Conservation (phyloP, 2,329 filamentous ascomycete genomes). For the Stachybotrys echinatus region DNA sequence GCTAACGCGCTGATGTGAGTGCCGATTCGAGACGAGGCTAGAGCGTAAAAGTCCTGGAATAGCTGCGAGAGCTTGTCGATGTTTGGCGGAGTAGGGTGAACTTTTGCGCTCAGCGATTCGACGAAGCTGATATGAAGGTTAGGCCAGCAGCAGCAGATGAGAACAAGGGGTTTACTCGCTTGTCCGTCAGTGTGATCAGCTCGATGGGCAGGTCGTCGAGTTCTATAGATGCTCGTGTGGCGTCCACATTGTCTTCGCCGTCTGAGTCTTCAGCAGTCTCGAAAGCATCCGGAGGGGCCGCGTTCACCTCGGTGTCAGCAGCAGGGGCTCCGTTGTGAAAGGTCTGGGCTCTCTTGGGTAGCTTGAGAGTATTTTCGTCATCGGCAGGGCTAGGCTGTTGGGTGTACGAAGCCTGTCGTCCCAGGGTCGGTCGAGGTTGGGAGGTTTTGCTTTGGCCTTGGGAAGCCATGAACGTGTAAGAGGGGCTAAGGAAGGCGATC, state of each 20-base stretch:
- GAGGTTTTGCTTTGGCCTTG: constrained; percentile 19
- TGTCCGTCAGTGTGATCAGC: constrained; percentile 82
- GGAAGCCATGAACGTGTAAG: constrained; percentile 26
- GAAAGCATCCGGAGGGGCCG: constrained; percentile 38
- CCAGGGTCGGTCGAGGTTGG: constrained; percentile 21
- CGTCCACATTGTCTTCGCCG: constrained; percentile 40
- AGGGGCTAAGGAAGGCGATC: constrained; percentile 17
- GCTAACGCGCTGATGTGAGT: constrained; percentile 82
- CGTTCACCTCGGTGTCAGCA: constrained; percentile 16
- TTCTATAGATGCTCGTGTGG: constrained; percentile 55
- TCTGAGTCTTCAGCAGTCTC: constrained; percentile 37
- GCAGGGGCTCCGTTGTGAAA: constrained; percentile 33
- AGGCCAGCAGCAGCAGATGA: constrained; percentile 2
- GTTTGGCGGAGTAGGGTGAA: constrained; percentile 76
- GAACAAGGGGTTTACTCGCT: constrained; percentile 42
- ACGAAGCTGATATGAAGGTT: constrained; percentile 62
- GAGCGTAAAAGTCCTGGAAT: constrained; percentile 90
- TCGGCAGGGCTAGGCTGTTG: constrained; percentile 21
- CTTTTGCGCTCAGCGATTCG: constrained; percentile 80
- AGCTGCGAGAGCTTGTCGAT: constrained; percentile 78
- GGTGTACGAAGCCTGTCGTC: constrained; percentile 24
- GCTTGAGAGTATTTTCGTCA: constrained; percentile 23
- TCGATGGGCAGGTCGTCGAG: constrained; percentile 92
- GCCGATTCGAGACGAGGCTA: constrained; percentile 74
- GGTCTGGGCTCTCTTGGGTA: constrained; percentile 41